These are phyloP conservation scores for Annona squamosa DNA, from an alignment of 164 flowering plant genomes.

Conservation along the genomic window DNA sequence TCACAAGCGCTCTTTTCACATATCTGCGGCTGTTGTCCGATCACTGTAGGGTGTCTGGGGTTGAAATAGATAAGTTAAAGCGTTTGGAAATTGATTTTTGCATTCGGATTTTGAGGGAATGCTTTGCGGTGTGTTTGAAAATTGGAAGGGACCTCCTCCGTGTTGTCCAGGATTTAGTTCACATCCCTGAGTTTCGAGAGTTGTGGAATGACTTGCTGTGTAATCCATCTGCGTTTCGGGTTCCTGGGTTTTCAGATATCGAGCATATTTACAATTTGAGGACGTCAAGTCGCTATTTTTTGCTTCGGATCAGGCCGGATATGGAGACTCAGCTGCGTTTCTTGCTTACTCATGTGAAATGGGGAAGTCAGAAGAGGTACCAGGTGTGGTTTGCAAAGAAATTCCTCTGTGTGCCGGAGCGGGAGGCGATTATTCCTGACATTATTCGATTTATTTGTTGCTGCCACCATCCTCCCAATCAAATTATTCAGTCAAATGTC, in stretches of 20 bases:
- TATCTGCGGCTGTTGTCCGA: conserved; percentile 64
- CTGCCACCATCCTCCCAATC: conserved; percentile 79
- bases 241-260: conserved; percentile 50
- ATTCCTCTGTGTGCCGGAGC: conserved; percentile 47
- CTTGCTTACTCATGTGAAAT: conserved; percentile 65
- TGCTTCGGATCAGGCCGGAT: conserved; percentile 70
- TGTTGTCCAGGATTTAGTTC: conserved; percentile 57
- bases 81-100: conserved; percentile 66
- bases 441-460: conserved; percentile 86
- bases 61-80: conserved; percentile 36
- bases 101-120: conserved; percentile 52
- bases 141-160: conserved; percentile 83
- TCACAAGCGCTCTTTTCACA: conserved; percentile 47
- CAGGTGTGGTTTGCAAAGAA: conserved; percentile 76
- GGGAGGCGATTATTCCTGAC: conserved; percentile 53
- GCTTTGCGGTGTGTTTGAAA: conserved; percentile 51
- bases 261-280: conserved; percentile 47
- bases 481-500: conserved; percentile 63
- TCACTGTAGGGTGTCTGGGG: conserved; percentile 42
- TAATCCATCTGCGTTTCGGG: conserved; percentile 39
- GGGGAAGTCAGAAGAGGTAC: conserved; percentile 67
- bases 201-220: conserved; percentile 64
- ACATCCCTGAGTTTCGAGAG: conserved; percentile 58
- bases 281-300: conserved; percentile 58
- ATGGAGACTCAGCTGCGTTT: conserved; percentile 83